Percentiles rank a stretch among this genome's conserved stretches.
Conservation (phyloP, 129 eudicot species). For the Arctium minus region DNA sequence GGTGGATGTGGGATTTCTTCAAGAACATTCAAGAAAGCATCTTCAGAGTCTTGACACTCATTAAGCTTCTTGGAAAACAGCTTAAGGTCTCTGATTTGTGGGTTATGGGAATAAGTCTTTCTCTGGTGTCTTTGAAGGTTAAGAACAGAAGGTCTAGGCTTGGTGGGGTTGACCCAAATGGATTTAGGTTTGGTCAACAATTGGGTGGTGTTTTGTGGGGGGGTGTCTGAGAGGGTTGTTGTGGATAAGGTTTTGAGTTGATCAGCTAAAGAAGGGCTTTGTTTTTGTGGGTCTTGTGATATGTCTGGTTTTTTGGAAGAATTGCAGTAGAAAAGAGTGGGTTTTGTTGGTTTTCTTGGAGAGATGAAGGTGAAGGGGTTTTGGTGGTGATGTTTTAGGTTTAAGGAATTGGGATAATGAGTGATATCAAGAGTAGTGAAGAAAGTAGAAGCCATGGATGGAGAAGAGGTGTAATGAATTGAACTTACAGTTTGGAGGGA, state of each 20-base stretch:
- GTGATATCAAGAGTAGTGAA: constrained; percentile 40
- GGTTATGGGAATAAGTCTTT: constrained; percentile 38
- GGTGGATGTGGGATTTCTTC: constrained; percentile 50
- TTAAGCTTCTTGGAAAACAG: constrained; percentile 52
- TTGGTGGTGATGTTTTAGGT: constrained; percentile 32
- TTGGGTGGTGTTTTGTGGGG: constrained; percentile 30
- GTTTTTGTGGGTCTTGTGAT: constrained; percentile 34
- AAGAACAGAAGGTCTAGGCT: constrained; percentile 57
- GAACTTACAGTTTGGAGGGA: constrained; percentile 15
- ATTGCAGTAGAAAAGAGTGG: constrained; percentile 33
- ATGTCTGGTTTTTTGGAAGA: constrained; percentile 39
- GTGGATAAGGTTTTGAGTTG: constrained; percentile 61
- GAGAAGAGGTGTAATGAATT: neutral
- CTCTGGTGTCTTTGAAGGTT: constrained; percentile 52
- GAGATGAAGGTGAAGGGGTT: constrained; percentile 25
- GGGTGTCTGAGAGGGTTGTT: constrained; percentile 41
- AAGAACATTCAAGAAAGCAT: constrained; percentile 41
- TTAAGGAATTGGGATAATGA: constrained; percentile 28
- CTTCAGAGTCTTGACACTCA: constrained; percentile 37
- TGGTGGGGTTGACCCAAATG: constrained; percentile 69
- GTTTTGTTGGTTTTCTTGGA: constrained; percentile 17
- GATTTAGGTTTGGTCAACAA: constrained; percentile 50
- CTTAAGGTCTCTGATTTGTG: constrained; percentile 55
- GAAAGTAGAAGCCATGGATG: constrained; percentile 51
- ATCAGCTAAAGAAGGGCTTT: constrained; percentile 58